Conservation (phyloP, 2,329 filamentous ascomycete species). For the Fusarium sp. region DNA sequence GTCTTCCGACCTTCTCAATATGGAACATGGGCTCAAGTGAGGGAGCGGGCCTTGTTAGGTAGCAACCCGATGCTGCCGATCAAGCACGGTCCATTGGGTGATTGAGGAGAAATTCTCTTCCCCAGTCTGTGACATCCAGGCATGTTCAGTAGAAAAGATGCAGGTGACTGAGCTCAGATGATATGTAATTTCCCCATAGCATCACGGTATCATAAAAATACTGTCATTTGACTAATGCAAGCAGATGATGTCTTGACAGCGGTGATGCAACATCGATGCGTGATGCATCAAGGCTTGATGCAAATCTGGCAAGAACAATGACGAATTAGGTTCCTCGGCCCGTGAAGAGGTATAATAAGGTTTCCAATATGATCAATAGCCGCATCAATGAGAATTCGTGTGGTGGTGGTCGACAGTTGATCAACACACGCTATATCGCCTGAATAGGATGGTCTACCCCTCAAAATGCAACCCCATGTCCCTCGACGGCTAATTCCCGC, state of each 20-base stretch:
- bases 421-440: conserved; percentile 11
- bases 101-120: background rate
- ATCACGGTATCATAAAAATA: background rate
- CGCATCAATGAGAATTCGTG: conserved; percentile 36
- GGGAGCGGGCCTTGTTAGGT: background rate
- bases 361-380: conserved; percentile 4
- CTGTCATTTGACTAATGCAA: background rate
- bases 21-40: background rate
- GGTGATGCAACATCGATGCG: background rate
- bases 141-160: background rate
- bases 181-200: background rate
- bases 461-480: conserved; percentile 18
- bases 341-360: background rate
- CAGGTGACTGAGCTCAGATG: background rate
- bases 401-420: conserved; percentile 20
- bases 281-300: background rate
- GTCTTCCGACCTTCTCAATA: background rate
- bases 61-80: background rate
- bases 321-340: background rate
- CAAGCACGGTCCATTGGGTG: background rate
- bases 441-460: conserved; percentile 1
- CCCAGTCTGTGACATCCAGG: background rate
- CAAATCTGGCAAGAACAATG: background rate
- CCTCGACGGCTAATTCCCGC: conserved; percentile 13
- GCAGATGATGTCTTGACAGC: background rate